Conservation (phyloP, 176 grass and related monocot species). For the Stipa capillata region DNA sequence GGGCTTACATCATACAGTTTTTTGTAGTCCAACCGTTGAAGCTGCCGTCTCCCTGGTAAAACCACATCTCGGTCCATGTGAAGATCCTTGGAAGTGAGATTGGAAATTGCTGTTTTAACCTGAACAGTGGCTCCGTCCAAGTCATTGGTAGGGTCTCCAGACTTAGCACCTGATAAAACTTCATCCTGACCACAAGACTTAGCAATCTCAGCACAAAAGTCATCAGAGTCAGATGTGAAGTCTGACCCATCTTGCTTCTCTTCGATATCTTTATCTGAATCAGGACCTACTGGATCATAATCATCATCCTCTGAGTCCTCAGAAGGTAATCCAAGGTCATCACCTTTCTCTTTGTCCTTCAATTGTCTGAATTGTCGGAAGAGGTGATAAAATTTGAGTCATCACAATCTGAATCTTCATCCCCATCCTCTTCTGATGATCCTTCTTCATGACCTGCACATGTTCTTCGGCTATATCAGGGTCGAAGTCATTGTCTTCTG, state of each 20-base stretch:
- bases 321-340: conserved; percentile 59
- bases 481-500: conserved; percentile 73
- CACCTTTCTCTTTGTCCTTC: conserved; percentile 29
- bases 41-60: conserved; percentile 37
- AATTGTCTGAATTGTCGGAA: conserved; percentile 41
- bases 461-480: conserved; percentile 36
- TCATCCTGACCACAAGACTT: conserved; percentile 40
- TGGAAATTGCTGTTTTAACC: background rate
- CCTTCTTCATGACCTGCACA: conserved; percentile 26
- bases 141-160: background rate
- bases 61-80: conserved; percentile 23
- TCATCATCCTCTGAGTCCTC: conserved; percentile 87
- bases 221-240: conserved; percentile 82
- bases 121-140: background rate
- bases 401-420: conserved; percentile 59
- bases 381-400: conserved; percentile 56
- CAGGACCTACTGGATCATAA: conserved; percentile 54
- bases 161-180: conserved; percentile 30
- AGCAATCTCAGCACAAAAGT: conserved; percentile 69
- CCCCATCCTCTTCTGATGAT: conserved; percentile 32
- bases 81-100: conserved; percentile 22
- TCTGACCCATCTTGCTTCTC: conserved; percentile 62
- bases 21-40: conserved; percentile 63
- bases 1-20: conserved; percentile 71
- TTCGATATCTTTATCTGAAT: conserved; percentile 50